These are phyloP conservation scores for Neurospora tetrasperma DNA, from an alignment of 495 filamentous ascomycete genomes.

Conservation along the genomic window DNA sequence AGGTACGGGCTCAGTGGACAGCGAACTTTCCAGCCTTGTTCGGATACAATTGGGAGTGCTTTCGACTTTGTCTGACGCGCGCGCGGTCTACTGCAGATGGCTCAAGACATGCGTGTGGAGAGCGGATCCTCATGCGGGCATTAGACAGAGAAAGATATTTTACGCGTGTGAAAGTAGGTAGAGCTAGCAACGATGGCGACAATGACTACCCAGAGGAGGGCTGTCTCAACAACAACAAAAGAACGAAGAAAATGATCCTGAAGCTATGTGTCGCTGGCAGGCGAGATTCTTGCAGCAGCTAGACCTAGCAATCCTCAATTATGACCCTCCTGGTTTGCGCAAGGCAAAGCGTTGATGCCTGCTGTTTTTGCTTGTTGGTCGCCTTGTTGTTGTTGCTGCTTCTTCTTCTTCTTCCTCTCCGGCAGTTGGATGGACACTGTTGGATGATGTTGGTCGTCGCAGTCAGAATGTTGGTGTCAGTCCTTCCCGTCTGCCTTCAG, in stretches of 20 bases:
- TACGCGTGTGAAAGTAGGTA: constrained; percentile 15
- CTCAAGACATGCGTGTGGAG: constrained; percentile 24
- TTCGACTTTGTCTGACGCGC: not conserved
- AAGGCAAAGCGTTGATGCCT: not conserved
- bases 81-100: constrained; percentile 21
- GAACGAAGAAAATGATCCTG: not conserved
- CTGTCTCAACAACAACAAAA: not conserved
- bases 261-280: not conserved
- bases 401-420: not conserved
- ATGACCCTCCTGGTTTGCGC: not conserved
- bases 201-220: not conserved
- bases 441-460: too few relatives aligned
- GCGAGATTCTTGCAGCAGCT: not conserved
- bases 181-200: not conserved
- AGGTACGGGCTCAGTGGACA: not conserved
- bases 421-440: not conserved
- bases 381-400: not conserved
- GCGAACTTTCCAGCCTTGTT: constrained; percentile 1
- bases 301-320: constrained; percentile 1
- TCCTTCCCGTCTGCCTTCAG: not conserved
- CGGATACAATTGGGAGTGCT: constrained; percentile 6
- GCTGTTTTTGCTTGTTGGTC: not conserved
- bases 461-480: too few relatives aligned
- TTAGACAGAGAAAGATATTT: constrained; percentile 18
- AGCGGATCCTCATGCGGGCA: constrained; percentile 19